A percentile compares a stretch with the other conserved stretches of the same genome.
Evolutionary conservation across 495 filamentous ascomycete species (phyloP).

Genomic region (Neurospora hispaniola): DNA sequence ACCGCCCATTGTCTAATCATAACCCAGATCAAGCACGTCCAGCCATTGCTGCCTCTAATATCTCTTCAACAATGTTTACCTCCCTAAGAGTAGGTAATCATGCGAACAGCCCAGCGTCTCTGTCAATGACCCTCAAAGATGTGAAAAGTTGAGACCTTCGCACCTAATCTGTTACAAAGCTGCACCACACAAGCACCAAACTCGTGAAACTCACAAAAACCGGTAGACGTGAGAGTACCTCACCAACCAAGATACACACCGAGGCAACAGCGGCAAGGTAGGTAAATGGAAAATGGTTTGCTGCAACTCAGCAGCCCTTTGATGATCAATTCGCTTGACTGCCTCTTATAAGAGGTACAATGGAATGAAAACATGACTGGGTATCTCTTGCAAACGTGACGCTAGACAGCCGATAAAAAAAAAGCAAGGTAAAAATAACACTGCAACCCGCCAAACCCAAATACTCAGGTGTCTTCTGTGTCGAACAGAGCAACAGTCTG

Average conservation of each 20-base stretch:
- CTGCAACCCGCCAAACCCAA: neutral
- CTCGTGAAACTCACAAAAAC: neutral
- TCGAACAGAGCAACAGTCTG: neutral
- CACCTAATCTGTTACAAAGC: neutral
- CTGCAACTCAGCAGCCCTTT: neutral
- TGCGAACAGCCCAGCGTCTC: neutral
- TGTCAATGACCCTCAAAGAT: neutral
- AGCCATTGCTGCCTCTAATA: neutral
- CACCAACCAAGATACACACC: neutral
- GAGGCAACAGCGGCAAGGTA: neutral
- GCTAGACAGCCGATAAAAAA: neutral
- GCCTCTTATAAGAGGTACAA: neutral
- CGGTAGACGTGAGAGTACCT: neutral
- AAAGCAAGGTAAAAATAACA: neutral
- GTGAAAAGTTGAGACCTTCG: neutral
- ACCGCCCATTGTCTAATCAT: neutral
- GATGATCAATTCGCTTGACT: neutral
- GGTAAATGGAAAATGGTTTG: neutral
- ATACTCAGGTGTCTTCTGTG: neutral
- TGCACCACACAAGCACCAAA: neutral
- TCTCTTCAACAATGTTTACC: neutral
- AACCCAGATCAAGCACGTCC: neutral
- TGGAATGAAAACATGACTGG: neutral
- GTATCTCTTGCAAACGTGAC: neutral
- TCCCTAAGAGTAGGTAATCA: neutral